phyloP scores from a whole-genome alignment of 768 basidiomycete species.

The Trametes villosa region DNA sequence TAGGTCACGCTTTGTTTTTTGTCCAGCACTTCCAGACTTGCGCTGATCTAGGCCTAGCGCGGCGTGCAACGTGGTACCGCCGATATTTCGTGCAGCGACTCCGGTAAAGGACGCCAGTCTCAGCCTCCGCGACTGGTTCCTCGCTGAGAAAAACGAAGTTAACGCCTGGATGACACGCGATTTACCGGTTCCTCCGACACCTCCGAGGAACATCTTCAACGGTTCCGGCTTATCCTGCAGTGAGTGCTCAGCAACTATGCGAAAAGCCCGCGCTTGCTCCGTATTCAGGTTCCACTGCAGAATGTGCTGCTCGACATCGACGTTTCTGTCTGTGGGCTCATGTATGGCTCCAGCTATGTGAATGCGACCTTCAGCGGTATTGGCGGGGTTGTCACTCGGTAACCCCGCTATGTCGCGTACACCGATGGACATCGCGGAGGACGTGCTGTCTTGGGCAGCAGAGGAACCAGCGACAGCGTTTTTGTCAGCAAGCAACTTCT shows the following conservation, averaged over 20 bases:
- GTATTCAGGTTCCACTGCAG: neutral
- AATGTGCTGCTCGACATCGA: too few relatives aligned
- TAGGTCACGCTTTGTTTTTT: constrained; percentile 25
- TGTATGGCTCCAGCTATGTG: too few relatives aligned
- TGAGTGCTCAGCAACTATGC: neutral
- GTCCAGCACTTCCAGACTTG: neutral
- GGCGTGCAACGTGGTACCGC: neutral
- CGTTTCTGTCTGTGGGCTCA: too few relatives aligned
- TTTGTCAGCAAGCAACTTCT: too few relatives aligned
- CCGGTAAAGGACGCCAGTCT: neutral
- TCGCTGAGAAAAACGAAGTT: neutral
- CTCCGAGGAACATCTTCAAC: neutral
- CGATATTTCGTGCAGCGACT: neutral
- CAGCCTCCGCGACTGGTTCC: neutral
- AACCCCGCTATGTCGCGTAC: too few relatives aligned
- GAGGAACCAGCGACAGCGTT: too few relatives aligned
- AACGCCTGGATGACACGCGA: neutral
- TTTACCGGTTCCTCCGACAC: neutral
- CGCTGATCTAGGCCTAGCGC: neutral
- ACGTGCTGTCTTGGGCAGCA: too few relatives aligned
- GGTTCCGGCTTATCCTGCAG: neutral
- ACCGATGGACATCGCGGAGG: too few relatives aligned
- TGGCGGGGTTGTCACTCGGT: neutral
- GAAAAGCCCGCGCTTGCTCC: neutral
- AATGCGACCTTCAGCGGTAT: neutral